These are phyloP conservation scores for Yarrowia sp. DNA, from an alignment of 805 yeast species.

Conservation along the genomic window DNA sequence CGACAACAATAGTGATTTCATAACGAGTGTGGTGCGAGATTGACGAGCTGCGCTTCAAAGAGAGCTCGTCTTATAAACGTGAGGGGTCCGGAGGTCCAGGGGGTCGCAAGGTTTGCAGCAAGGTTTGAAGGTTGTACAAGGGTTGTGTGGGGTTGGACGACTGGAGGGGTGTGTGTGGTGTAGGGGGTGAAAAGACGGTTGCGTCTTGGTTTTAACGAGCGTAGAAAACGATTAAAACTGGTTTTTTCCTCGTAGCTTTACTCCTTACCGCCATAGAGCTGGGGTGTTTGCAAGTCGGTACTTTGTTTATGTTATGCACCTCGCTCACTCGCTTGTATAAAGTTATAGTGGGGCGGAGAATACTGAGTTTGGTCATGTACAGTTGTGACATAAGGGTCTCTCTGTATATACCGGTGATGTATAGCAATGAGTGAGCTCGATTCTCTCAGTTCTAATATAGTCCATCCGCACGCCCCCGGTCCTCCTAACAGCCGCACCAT, in stretches of 20 bases:
- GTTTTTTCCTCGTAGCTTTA: not conserved
- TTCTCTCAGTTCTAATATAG: too few relatives aligned
- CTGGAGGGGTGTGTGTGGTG: not conserved
- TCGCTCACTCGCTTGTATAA: not conserved
- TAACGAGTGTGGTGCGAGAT: conserved; percentile 7
- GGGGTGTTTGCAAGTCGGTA: not conserved
- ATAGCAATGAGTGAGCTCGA: too few relatives aligned
- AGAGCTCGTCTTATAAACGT: conserved; percentile 7
- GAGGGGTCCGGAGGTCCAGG: conserved; percentile 5
- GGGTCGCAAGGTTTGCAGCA: conserved; percentile 5
- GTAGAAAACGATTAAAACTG: too few relatives aligned
- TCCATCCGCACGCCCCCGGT: too few relatives aligned
- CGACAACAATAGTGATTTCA: conserved; percentile 6
- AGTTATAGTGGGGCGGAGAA: conserved; percentile 23
- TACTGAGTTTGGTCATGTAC: not conserved
- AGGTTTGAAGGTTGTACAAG: not conserved
- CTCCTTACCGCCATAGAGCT: not conserved
- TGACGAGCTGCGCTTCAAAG: not conserved
- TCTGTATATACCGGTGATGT: too few relatives aligned
- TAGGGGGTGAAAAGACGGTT: not conserved
- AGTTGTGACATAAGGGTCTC: too few relatives aligned
- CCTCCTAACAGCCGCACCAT: not conserved
- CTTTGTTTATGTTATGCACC: conserved; percentile 10
- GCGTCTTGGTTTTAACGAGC: too few relatives aligned
- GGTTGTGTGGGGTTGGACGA: not conserved